Evolutionary conservation across 2,329 filamentous ascomycete genomes (phyloP), one percentile per base, ranked within the genome.

Genomic region (Botrytis porri): DNA sequence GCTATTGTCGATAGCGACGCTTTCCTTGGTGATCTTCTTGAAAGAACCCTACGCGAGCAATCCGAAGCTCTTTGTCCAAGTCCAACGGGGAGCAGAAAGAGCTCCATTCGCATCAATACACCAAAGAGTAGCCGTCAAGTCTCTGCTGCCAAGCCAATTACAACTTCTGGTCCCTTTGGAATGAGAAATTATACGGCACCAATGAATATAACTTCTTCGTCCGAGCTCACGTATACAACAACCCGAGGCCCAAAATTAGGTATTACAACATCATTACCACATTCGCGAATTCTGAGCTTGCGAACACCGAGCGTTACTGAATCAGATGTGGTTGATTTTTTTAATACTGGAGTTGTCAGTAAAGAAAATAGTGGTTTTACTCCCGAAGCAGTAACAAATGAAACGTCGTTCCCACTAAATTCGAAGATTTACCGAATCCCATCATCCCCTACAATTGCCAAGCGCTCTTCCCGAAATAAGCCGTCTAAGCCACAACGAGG

Each of bases 31-130:
- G 37, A 74, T n/a, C 63, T 77, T n/a, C 73, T 79, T 0, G 76
- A 78, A 48, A 73, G 77, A 39, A 76, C 76, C 25, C 77, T 77
- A 54, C 75, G 76, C 22, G 75, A 73, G 14, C 76, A 79, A 70
- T 77, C 77, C 29, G 73, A 77, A 43, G 67, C 74, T 12, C 76
- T 78, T 39, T 71, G 71, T 16, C 72, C 74, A 16, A 77, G 71
- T 29, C 74, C 74, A 18, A 74, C 45, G 63, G 39, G 65, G 22
- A 69, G 65, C 63, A 57, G 69, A 43, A 48, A 61, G 22, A 64
- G 16, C 61, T 69, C 73, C 29, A 59, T 48, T 63, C 69, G 41
- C n/a, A 4, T 51, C 61, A 43, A 48, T n/a, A 65, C 69, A 41
- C 60, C 69, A 43, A 64, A 63, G 43, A 71, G 69, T 22, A 41